A percentile compares a stretch with the other conserved stretches of the same genome.
Evolutionary conservation across 352 stramenopile genomes (phyloP).

Genomic region (Globisporangium barbulae): DNA sequence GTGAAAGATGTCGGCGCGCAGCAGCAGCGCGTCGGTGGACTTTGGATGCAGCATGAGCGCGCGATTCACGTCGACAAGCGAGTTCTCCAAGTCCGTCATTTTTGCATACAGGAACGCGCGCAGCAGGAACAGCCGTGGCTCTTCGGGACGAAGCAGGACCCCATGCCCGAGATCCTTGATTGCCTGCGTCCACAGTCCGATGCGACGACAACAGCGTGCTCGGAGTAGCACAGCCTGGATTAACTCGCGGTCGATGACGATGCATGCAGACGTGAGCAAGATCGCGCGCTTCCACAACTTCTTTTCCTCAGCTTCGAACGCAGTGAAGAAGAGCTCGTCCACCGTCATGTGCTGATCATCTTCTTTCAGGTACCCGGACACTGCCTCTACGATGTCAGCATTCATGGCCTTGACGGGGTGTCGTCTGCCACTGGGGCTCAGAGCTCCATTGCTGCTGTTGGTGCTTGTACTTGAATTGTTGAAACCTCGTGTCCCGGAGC

Average conservation of each 20-base stretch:
- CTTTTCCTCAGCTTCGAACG: slow-evolving; percentile 44
- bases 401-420: slow-evolving; percentile 47
- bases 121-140: slow-evolving; percentile 55
- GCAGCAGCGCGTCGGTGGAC: slow-evolving; percentile 57
- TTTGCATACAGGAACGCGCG: slow-evolving; percentile 57
- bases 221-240: slow-evolving; percentile 53
- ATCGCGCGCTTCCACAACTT: slow-evolving; percentile 73
- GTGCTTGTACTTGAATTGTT: slow-evolving; percentile 2
- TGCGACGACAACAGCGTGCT: slow-evolving; percentile 59
- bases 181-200: slow-evolving; percentile 71
- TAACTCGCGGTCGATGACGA: slow-evolving; percentile 65
- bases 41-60: slow-evolving; percentile 61
- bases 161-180: slow-evolving; percentile 65
- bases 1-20: slow-evolving; percentile 67
- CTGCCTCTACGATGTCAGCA: slow-evolving; percentile 38
- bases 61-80: slow-evolving; percentile 53
- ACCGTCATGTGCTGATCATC: slow-evolving; percentile 57
- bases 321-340: slow-evolving; percentile 59
- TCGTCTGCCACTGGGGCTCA: not conserved
- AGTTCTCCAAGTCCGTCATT: slow-evolving; percentile 48
- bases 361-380: slow-evolving; percentile 47
- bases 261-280: slow-evolving; percentile 62
- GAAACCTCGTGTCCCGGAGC: not conserved
- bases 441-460: not conserved
- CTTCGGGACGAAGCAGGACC: slow-evolving; percentile 41